Base-by-base conservation (phyloP, 331 rosid genomes). In the Quercus tomentella region DNA sequence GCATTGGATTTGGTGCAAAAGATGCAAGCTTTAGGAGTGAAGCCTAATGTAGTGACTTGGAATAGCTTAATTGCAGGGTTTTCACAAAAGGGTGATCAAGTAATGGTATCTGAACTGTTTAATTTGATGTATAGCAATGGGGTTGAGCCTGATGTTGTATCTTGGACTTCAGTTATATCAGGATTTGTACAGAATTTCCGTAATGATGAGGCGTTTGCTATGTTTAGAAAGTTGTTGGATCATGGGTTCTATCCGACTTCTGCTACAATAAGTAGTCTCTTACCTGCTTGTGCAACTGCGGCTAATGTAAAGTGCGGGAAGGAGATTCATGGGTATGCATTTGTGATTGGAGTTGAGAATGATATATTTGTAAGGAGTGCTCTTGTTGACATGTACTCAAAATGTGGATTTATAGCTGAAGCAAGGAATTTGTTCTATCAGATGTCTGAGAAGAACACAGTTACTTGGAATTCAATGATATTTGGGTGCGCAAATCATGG, bases 401-500 rank as follows among this genome's bases (percentile, higher is more conserved):
- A 95, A 88, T 95, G 97, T 35, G 99, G 98, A 9, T 93, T 90
- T 81, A 90, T 95, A 72, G 72, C 77, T 25, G 92, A 91, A 63
- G 96, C 97, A 0, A 84, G 73, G 87, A 74, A 83, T n/a, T 77
- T 91, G 81, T 93, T 93, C 82, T 21, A 52, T 67, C 86, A 37
- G 79, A 93, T 93, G 91, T 76, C 88, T 8, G 82, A 88, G 63
- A 91, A 86, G 87, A 96, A 83, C 78, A 89, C 92, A 0, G 97
- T 89, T 6, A 87, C 98, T 0, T 91, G 93, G 92, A 95, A 95
- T 86, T 95, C 97, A 2, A 95, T 95, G 89, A 90, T 93, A 72
- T 95, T 95, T 78, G 94, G 97, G 55, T 93, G 84, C 33, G 97
- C 99, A 1, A 93, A 95, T 86, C 92, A 95, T 61, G 97, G 97